Evolutionary conservation across 2,329 filamentous ascomycete species (phyloP), one percentile per base, ranked within the genome.

Genomic region (Pyrenophora tritici-repentis): DNA sequence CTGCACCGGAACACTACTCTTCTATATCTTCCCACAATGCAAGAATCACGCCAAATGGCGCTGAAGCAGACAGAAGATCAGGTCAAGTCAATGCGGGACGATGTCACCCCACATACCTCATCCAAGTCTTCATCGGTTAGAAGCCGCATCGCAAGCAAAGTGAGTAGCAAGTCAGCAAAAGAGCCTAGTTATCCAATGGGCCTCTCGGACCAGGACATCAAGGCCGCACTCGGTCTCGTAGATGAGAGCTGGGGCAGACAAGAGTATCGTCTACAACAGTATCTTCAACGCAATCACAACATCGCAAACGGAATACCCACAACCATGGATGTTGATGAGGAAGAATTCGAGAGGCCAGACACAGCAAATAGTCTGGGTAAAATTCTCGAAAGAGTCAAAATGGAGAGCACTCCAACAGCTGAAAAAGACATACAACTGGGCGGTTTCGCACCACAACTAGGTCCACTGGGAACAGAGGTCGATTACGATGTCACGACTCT

Each of bases 1-100:
- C 73, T 90, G n/a, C 80, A 86, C 52, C 81, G 80, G 35, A 90
- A 90, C 62, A 81, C 79, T 2, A 83, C 81, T 0, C 69, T 90
- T 1, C 67, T 88, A 12, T 81, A 81, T 59, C 78, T 90, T 29
- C 86, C 87, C 5, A 75, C 74, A 8, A 86, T 89, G 83, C 78
- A 81, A 31, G 78, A 82, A 55, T 85, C 87, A 55, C 80, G 86
- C 39, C 76, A 79, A 18, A 78, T 81, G 58, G 83, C 86, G 3
- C 79, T 89, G 51, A 83, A 84, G 53, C 81, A 78, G 56, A 80
- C 83, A 3, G 79, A 81, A 50, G 76, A 80, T 39, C 81, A 84
- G 59, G 78, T 84, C 40, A 81, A 82, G 56, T 76, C 75, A 24
- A 76, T 83, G 61, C 75, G 78, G 43, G 77, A 80, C 31, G 73